Conservation (phyloP, 2,329 filamentous ascomycete species). For the Ophiognomonia clavigignenti-juglandacearum region DNA sequence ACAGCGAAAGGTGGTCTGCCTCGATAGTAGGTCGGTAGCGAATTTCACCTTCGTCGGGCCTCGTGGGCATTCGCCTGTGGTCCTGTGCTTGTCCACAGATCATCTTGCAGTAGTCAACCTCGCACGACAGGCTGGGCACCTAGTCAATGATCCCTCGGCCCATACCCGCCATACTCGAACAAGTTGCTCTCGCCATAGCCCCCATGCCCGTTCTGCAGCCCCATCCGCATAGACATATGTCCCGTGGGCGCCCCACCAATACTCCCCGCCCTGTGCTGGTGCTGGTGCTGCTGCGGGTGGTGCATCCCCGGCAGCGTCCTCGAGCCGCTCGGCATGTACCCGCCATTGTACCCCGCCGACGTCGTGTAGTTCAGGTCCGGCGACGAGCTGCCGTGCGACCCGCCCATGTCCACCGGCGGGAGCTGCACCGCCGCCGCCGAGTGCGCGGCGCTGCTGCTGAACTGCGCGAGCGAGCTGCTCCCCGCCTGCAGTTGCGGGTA, state of each 20-base stretch:
- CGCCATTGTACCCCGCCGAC: constrained; percentile 9
- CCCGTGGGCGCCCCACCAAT: no score
- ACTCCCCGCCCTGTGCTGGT: no score
- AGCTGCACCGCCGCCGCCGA: constrained; percentile 5
- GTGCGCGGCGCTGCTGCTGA: constrained; percentile 14
- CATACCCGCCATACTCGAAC: constrained; percentile 12
- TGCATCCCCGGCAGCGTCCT: constrained; percentile 12
- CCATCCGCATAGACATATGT: constrained; percentile 9
- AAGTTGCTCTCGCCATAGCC: constrained; percentile 14
- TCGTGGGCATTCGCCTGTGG: no score
- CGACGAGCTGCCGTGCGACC: constrained; percentile 10
- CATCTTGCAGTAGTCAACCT: not conserved
- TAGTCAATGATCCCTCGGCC: constrained; percentile 12
- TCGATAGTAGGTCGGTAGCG: not conserved
- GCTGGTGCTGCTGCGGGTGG: constrained; percentile 5
- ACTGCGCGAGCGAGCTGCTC: constrained; percentile 9
- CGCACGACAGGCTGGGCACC: not conserved
- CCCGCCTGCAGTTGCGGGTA: constrained; percentile 10
- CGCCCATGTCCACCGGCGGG: constrained; percentile 12
- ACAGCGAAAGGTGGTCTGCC: not conserved
- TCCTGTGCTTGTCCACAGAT: not conserved
- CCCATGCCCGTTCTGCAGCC: constrained; percentile 7
- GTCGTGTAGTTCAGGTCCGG: constrained; percentile 16
- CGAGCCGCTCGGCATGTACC: constrained; percentile 11
- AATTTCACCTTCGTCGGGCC: no score